A percentile compares a stretch with the other conserved stretches of the same genome.
Conservation (phyloP, 768 basidiomycete species). For the Leccinum disarticulatum region DNA sequence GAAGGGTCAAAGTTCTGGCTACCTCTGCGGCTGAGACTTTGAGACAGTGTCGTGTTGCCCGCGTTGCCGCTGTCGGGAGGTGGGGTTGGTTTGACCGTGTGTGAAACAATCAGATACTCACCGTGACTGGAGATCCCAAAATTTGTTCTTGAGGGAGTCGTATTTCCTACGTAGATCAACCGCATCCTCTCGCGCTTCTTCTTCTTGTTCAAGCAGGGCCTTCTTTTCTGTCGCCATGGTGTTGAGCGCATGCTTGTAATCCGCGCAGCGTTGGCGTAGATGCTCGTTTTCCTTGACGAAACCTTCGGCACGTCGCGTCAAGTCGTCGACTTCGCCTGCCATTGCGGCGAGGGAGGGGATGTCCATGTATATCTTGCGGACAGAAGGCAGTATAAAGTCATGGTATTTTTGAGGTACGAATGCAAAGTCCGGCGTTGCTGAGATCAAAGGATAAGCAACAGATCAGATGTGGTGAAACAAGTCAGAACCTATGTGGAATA, state of each 20-base stretch:
- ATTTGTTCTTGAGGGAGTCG: slow-evolving; percentile 30
- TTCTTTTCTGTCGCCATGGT: slow-evolving; percentile 35
- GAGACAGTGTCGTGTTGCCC: not conserved
- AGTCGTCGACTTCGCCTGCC: slow-evolving; percentile 35
- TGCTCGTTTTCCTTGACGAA: slow-evolving; percentile 43
- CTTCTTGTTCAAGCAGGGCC: slow-evolving; percentile 28
- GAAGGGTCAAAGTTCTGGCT: slow-evolving; percentile 14
- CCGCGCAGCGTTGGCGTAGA: slow-evolving; percentile 45
- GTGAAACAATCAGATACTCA: slow-evolving; percentile 5
- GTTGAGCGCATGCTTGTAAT: slow-evolving; percentile 35
- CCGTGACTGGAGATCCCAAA: slow-evolving; percentile 13
- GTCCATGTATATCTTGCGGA: slow-evolving; percentile 58
- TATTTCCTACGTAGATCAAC: slow-evolving; percentile 40
- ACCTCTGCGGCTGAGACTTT: slow-evolving; percentile 5
- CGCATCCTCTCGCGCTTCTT: slow-evolving; percentile 39
- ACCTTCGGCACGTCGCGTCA: slow-evolving; percentile 39
- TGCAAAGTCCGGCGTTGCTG: slow-evolving; percentile 48
- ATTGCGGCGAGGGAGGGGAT: slow-evolving; percentile 24
- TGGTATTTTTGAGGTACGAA: slow-evolving; percentile 58
- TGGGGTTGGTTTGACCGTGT: not conserved
- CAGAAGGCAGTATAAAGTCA: slow-evolving; percentile 54
- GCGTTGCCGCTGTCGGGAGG: slow-evolving; percentile 8
- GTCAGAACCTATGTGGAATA: slow-evolving; percentile 55
- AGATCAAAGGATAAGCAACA: not conserved
- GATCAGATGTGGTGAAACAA: not conserved